Base-by-base conservation (phyloP, 1,139 yeast species). In the Yamadazyma sp. region DNA sequence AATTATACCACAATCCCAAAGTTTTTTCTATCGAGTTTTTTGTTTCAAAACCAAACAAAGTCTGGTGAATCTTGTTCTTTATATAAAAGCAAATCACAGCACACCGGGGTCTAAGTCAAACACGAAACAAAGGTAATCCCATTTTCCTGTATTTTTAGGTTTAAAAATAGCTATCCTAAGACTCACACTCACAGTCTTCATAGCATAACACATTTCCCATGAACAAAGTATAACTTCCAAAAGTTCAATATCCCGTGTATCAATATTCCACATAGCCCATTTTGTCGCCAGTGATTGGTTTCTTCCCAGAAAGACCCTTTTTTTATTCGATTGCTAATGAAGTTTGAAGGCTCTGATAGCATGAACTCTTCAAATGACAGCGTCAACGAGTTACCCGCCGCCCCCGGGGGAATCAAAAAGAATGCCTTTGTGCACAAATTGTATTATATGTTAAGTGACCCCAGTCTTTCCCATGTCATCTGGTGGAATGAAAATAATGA, bases 401-500 rank as follows among this genome's bases (percentile, higher is more conserved):
- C 35, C 9, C 35, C 31, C 9, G 35, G 31, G 4, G 54, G 70
- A 28, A 52, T 68, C 22, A 79, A 78, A 51, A 78, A 77, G 47
- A 77, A 80, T 40, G 86, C 85, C 1, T 81, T 81, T 58, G 85
- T 81, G 7, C 78, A 78, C 47, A 81, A 81, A 56, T 60, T 81
- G 16, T 80, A 74, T 52, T 65, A 75, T 35, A 80, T 80, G 86
- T 62, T 80, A 21, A 64, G 64, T 33, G 84, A 80, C 48, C 70
- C 76, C n/a, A 61, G 57, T 26, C 56, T 80, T 23, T 38, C 62
- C 13, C 66, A 67, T 43, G 50, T 71, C 26, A 87, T 90, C 31
- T 80, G 90, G 77, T 92, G 97, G 97, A 76, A 86, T 5, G 74
- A 79, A 34, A 61, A 73, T 37, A 62, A 73, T 37, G 81, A 78